Base-by-base conservation (phyloP, 257 asterid genomes). In the Salvia miltiorrhiza region DNA sequence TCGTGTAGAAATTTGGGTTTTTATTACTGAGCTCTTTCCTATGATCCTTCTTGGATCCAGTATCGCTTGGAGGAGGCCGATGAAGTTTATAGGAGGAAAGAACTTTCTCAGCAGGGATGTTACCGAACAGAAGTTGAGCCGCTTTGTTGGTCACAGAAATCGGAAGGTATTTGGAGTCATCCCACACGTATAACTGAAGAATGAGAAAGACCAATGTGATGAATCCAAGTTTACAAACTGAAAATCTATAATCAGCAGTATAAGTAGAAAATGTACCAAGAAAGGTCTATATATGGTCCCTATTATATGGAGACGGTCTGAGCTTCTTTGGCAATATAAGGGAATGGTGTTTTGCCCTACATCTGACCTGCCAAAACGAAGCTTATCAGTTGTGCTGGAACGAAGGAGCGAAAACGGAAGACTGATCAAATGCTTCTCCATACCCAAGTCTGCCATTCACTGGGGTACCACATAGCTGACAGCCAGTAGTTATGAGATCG, bases 241-340 rank as follows among this genome's bases (percentile, higher is more conserved):
- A 43, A 23, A 32, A 59, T 35, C 49, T 35, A 59, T 16, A 32
- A 63, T 44, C 37, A 63, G 59, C 71, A 65, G 12, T 14, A 7
- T 4, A 26, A 44, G 9, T 5, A 35, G 7, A 5, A 35, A 9
- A 3, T 20, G 50, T 86, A 89, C 93, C 91, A 81, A 53, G 85
- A 86, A 89, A 32, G 96, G 96, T 72, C 90, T 80, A 49, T 86
- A 86, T 57, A 89, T 86, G 81, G 73, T 76, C 78, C 86, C 80
- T 13, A 79, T 61, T 53, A 55, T 73, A 78, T 88, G 95, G 55
- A 76, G 77, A 73, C 67, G 86, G 66, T 84, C 61, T 48, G 78
- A 78, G 77, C 90, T 84, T 76, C 71, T 72, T 72, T 67, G 78
- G 79, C 95, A 88, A 63, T 77, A 73, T 53, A 84, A 73, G 37